Base-by-base conservation (phyloP, 2,329 filamentous ascomycete species). In the Fusarium torreyae region DNA sequence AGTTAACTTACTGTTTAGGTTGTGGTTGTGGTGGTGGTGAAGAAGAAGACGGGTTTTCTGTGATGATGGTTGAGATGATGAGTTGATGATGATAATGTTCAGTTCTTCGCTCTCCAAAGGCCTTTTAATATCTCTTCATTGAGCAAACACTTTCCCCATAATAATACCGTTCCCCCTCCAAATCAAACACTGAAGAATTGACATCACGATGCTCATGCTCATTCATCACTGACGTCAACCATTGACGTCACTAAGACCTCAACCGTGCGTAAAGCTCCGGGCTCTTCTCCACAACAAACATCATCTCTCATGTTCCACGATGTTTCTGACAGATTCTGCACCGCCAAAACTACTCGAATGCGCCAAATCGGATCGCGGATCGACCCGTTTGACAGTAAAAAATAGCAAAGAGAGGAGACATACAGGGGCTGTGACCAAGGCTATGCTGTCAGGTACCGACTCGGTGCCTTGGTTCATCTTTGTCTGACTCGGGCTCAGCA, bases 211-310 rank as follows among this genome's bases (percentile, higher is more conserved):
- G 14, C 24, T 45, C 57, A 36, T 61, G 5, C 22, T 24, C 22
- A 24, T 6, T 48, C 57, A 68, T 45, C 28, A 51, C 58, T 74
- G 69, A 74, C 72, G 72, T 74, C 72, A 74, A 1, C 66, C 56
- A 69, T 60, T 74, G 70, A 74, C 72, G 72, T 74, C 70, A 74
- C 46, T 18, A 17, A 34, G 40, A 31, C 46, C 62, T 61, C 61
- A 62, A 28, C 48, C 56, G 46, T 48, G 28, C 42, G 53, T 68
- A 68, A 71, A 65, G 66, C 63, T 68, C 69, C 66, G 57, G 57
- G 15, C 33, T 63, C 26, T 68, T 69, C 68, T 48, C 62, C 68
- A 65, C 65, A 61, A 46, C 36, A 38, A 57, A 10, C 68, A 63
- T 66, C 60, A 55, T 65, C 28, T 36, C 24, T 34, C 20, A 36